Base-by-base conservation (phyloP, 768 basidiomycete genomes). In the Tricholoma terreum region DNA sequence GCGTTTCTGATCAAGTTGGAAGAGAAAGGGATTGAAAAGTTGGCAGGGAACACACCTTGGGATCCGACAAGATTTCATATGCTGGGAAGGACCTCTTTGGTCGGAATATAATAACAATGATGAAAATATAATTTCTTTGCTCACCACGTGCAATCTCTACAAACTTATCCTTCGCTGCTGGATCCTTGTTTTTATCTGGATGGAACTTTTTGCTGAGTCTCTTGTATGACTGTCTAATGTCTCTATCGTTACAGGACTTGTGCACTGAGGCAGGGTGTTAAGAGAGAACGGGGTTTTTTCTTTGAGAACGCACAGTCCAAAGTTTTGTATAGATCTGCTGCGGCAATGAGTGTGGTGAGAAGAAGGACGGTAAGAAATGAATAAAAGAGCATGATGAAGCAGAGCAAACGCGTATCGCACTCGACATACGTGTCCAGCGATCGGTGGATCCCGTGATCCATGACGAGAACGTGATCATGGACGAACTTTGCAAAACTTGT, bases 121-220 rank as follows among this genome's bases (percentile, higher is more conserved):
- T 24, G 31, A 14, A 27, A 30, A 42, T 10, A 50, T 17, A 49
- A 43, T 22, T 43, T 33, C 21, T 21, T 21, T 30, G 70, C 83
- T 60, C 65, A 94, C 94, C 94, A 65, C 88, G 85, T 17, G 94
- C 89, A 66, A 97, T 88, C 61, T 96, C 87, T 19, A 97, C 92
- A 69, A 98, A 98, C 68, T 81, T 89, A 55, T 83, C 83, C 66
- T 94, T 88, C 11, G 94, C 90, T 2, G 77, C 86, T 54, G 86
- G 81, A 14, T 90, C 90, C 65, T 87, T 89, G 73, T 95, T 97
- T 78, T 96, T 97, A 79, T 99, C 96, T 0, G 96, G 96, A 67
- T 98, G 95, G 55, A 82, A 93, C 74, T 87, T 92, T 65, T 85
- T 85, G 70, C 92, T 92, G 15, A 95, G 78, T 64, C 84, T 86